A percentile compares a stretch with the other conserved stretches of the same genome.
phyloP scores from a whole-genome alignment of 1,139 yeast genomes.

The Ogataea hybrid region DNA sequence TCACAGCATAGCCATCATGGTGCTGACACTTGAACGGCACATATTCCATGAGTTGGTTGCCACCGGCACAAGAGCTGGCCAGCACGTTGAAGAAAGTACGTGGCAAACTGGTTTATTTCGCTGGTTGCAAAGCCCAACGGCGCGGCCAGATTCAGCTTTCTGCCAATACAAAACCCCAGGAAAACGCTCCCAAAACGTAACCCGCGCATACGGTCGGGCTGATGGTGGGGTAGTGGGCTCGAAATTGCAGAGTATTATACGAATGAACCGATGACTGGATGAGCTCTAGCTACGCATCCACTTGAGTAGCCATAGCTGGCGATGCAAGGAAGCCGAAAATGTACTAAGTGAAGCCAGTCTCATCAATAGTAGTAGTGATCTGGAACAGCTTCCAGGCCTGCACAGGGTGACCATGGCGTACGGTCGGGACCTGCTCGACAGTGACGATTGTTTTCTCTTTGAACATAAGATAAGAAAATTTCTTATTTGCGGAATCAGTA shows the following conservation, averaged over 20 bases:
- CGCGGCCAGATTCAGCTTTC: neutral
- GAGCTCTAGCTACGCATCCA: constrained; percentile 49
- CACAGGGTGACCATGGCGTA: constrained; percentile 17
- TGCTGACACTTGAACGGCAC: constrained; percentile 46
- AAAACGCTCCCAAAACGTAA: constrained; percentile 50
- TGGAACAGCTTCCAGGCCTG: constrained; percentile 25
- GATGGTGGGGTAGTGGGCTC: neutral
- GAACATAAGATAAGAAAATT: neutral
- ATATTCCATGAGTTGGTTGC: constrained; percentile 47
- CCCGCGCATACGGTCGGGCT: neutral
- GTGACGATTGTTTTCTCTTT: neutral
- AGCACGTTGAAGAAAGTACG: constrained; percentile 22
- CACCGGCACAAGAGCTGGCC: constrained; percentile 51
- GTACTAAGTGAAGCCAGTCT: constrained; percentile 50
- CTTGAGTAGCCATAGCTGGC: constrained; percentile 64
- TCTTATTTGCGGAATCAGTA: neutral
- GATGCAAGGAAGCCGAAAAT: constrained; percentile 41
- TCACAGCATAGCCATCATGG: constrained; percentile 60
- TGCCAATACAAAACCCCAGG: constrained; percentile 40
- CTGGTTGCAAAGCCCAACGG: constrained; percentile 1
- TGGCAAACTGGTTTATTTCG: neutral
- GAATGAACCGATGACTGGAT: constrained; percentile 1
- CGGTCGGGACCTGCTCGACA: neutral
- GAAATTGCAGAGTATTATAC: neutral
- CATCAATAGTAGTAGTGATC: constrained; percentile 48